Percentiles rank a stretch among this genome's conserved stretches.
phyloP scores from a whole-genome alignment of 2,329 filamentous ascomycete species.

The Botrytis fabae region DNA sequence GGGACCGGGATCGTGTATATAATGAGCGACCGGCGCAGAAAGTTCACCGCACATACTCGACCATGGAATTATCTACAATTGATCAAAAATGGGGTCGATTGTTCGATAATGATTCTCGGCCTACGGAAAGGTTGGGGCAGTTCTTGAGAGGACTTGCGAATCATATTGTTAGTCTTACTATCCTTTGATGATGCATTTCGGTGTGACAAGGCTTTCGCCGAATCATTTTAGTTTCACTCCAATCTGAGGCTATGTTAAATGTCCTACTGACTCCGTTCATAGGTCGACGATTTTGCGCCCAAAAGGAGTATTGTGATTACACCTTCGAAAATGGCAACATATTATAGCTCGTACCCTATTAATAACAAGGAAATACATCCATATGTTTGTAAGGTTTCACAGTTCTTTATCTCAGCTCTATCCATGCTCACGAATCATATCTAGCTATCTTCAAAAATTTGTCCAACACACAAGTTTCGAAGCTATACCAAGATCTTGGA shows the following conservation, averaged over 20 bases:
- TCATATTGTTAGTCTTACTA: slow-evolving; percentile 61
- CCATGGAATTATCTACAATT: slow-evolving; percentile 55
- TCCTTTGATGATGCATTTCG: background rate
- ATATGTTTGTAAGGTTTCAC: slow-evolving; percentile 58
- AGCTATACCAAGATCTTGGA: slow-evolving; percentile 56
- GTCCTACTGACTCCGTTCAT: slow-evolving; percentile 25
- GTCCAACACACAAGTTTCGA: slow-evolving; percentile 52
- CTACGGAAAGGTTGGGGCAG: slow-evolving; percentile 67
- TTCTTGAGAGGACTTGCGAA: slow-evolving; percentile 72
- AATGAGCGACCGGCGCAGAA: slow-evolving; percentile 14
- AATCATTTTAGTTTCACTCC: background rate
- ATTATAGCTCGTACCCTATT: slow-evolving; percentile 68
- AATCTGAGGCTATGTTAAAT: background rate
- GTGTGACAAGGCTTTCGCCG: slow-evolving; percentile 3
- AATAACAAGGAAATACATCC: slow-evolving; percentile 63
- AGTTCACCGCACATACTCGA: slow-evolving; percentile 34
- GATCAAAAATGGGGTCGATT: slow-evolving; percentile 76
- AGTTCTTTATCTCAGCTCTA: background rate
- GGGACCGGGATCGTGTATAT: slow-evolving; percentile 8
- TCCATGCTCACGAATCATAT: slow-evolving; percentile 23
- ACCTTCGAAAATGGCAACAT: slow-evolving; percentile 71
- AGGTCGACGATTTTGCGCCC: slow-evolving; percentile 71
- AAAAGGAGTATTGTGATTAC: slow-evolving; percentile 69
- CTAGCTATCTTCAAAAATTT: slow-evolving; percentile 35
- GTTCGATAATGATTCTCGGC: slow-evolving; percentile 66